A percentile compares a stretch with the other conserved stretches of the same genome.
phyloP scores from a whole-genome alignment of 2,329 filamentous ascomycete genomes.

The Rutstroemia sp. region DNA sequence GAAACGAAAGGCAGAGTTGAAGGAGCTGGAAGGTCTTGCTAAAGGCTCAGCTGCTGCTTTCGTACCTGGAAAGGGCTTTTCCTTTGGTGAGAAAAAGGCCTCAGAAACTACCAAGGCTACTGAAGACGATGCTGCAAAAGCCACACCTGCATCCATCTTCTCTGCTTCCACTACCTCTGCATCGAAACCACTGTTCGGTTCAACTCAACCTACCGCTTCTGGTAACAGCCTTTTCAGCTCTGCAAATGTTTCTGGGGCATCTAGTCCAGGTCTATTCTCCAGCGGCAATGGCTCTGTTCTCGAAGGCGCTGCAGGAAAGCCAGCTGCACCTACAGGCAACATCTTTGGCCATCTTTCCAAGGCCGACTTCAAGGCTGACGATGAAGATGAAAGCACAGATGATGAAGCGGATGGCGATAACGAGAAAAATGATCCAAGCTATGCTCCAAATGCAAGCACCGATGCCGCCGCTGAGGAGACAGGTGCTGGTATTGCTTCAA shows the following conservation, averaged over 20 bases:
- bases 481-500: conserved; percentile 22
- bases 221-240: conserved; percentile 19
- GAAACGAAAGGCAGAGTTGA: conserved; percentile 15
- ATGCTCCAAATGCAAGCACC: conserved; percentile 15
- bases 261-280: conserved; percentile 21
- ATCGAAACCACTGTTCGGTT: conserved; percentile 16
- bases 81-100: conserved; percentile 7
- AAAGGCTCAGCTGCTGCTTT: conserved; percentile 16
- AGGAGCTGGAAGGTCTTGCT: conserved; percentile 17
- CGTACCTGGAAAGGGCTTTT: conserved; percentile 15
- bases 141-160: not conserved
- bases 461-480: conserved; percentile 21
- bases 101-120: conserved; percentile 1
- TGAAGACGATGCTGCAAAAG: conserved; percentile 1
- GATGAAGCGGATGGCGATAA: conserved; percentile 36
- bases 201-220: conserved; percentile 33
- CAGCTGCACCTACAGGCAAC: conserved; percentile 32
- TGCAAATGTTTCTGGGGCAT: conserved; percentile 20
- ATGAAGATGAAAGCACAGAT: conserved; percentile 34
- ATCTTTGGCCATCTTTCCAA: conserved; percentile 56
- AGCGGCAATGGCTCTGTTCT: conserved; percentile 22
- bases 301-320: conserved; percentile 19
- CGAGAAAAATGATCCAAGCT: conserved; percentile 25
- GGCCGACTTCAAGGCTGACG: conserved; percentile 34
- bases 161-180: not conserved